Evolutionary conservation across 768 basidiomycete species (phyloP).

Genomic region (Podaxis carcinomalis): DNA sequence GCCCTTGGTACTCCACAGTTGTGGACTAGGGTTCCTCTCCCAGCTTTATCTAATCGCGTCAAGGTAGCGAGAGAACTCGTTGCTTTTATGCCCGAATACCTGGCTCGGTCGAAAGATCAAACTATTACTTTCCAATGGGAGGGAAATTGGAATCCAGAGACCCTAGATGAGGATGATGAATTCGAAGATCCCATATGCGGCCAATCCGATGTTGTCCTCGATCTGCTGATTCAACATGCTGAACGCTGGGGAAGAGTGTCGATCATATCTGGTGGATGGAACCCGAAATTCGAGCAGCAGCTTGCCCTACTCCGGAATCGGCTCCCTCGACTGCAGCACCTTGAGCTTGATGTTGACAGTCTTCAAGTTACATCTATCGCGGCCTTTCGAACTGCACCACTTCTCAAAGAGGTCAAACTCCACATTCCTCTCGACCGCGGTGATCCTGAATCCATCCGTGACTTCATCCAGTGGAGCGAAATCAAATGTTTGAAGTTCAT

Average conservation of each 20-base stretch:
- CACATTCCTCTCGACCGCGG: neutral
- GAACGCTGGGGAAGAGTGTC: conserved; percentile 20
- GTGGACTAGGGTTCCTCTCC: conserved; percentile 31
- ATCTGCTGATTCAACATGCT: conserved; percentile 17
- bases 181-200: conserved; percentile 17
- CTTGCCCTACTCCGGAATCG: conserved; percentile 15
- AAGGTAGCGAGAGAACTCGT: conserved; percentile 4
- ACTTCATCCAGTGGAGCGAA: neutral
- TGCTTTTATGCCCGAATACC: conserved; percentile 1
- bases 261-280: conserved; percentile 15
- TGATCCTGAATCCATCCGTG: neutral
- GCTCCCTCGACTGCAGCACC: neutral
- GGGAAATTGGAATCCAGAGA: conserved; percentile 9
- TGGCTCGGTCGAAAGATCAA: conserved; percentile 2
- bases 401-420: neutral
- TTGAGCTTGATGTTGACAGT: neutral
- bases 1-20: conserved; percentile 31
- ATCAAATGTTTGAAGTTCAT: neutral
- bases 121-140: neutral
- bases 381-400: neutral
- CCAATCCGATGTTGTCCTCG: conserved; percentile 15
- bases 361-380: neutral
- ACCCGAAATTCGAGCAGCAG: conserved; percentile 17
- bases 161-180: conserved; percentile 15
- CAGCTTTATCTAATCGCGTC: conserved; percentile 16